Percentiles rank a stretch among this genome's conserved stretches.
Evolutionary conservation across 257 asterid species (phyloP).

Genomic region (Verbena officinalis): DNA sequence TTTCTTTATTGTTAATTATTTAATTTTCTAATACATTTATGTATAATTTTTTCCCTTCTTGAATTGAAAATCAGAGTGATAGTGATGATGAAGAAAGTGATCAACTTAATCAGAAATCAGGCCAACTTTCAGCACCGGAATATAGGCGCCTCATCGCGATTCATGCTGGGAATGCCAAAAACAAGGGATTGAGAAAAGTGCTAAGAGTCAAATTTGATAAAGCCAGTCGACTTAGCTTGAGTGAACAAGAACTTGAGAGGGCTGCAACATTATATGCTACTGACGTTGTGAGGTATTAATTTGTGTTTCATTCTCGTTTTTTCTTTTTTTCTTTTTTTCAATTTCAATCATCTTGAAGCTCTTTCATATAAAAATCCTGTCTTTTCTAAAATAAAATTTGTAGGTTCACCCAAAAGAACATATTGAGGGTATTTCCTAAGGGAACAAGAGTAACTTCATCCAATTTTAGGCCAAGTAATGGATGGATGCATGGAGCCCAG

Average conservation of each 20-base stretch:
- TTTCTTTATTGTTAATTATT: neutral
- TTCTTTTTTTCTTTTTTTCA: slow-evolving; percentile 2
- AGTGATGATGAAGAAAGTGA: slow-evolving; percentile 61
- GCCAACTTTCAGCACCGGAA: slow-evolving; percentile 51
- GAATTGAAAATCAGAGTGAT: slow-evolving; percentile 41
- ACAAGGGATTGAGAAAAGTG: slow-evolving; percentile 64
- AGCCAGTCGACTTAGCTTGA: slow-evolving; percentile 83
- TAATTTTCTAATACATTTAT: neutral
- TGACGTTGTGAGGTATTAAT: slow-evolving; percentile 63
- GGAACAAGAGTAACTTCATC: slow-evolving; percentile 90
- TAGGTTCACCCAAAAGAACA: slow-evolving; percentile 83
- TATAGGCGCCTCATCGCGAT: slow-evolving; percentile 79
- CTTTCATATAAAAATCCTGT: neutral
- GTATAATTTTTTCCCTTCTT: neutral
- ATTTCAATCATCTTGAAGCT: neutral
- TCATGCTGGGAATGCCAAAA: slow-evolving; percentile 92
- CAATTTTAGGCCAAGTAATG: slow-evolving; percentile 67
- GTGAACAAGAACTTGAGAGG: slow-evolving; percentile 73
- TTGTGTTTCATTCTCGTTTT: slow-evolving; percentile 16
- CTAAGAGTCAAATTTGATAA: slow-evolving; percentile 49
- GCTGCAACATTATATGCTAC: slow-evolving; percentile 60
- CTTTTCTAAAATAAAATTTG: neutral
- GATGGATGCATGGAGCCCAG: slow-evolving; percentile 98
- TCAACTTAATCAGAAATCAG: slow-evolving; percentile 43
- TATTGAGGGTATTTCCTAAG: slow-evolving; percentile 81